Percentiles rank a stretch among this genome's conserved stretches.
phyloP scores from a whole-genome alignment of 371 early-diverging fungal species.

The Entomophthora muscae region DNA sequence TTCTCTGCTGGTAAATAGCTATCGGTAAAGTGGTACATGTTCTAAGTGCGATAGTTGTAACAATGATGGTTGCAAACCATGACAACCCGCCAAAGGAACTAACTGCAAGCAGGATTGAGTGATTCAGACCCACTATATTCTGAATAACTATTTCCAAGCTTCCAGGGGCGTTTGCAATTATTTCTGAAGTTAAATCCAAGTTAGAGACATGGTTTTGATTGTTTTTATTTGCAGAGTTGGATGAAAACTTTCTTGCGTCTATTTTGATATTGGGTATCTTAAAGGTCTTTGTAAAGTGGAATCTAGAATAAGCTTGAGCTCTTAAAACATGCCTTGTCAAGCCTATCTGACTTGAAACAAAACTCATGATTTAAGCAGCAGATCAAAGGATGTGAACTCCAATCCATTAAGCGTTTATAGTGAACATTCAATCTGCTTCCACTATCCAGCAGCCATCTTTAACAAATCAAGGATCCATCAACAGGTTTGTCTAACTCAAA shows the following conservation, averaged over 20 bases:
- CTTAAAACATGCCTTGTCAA: not conserved
- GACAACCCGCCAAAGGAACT: not conserved
- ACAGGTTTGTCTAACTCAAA: no score
- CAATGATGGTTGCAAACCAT: not conserved
- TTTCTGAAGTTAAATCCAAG: not conserved
- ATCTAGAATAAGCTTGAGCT: not conserved
- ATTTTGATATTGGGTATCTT: not conserved
- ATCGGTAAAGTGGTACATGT: conserved; percentile 1
- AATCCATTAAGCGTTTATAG: no score
- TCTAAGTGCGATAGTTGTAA: not conserved
- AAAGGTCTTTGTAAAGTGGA: not conserved
- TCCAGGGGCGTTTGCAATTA: not conserved
- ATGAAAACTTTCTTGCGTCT: not conserved
- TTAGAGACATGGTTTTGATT: not conserved
- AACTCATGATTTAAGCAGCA: no score
- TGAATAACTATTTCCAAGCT: not conserved
- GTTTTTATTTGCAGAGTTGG: not conserved
- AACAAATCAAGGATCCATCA: no score
- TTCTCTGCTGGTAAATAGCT: conserved; percentile 4
- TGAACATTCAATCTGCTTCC: no score
- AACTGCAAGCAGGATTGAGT: not conserved
- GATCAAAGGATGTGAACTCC: no score
- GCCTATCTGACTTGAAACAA: not conserved
- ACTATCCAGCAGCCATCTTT: no score
- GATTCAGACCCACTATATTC: not conserved